Evolutionary conservation across 202 grass and related monocot genomes (phyloP).

Genomic region (Thinopyrum obtusiflorum): DNA sequence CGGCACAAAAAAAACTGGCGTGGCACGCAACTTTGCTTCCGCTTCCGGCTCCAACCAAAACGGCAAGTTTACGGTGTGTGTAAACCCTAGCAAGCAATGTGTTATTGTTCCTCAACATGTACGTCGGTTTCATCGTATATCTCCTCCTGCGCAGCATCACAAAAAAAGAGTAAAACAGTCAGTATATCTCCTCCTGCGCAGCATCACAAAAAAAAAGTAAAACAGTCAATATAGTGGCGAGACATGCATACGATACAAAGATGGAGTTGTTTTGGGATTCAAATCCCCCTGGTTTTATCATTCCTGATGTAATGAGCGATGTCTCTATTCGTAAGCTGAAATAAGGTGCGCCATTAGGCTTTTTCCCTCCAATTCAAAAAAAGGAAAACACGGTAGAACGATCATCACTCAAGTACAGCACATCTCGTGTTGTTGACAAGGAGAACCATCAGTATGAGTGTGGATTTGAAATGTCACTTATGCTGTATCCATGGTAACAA

Average conservation of each 20-base stretch:
- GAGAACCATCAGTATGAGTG: neutral
- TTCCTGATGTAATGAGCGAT: no score
- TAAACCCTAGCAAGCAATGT: neutral
- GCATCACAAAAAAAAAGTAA: neutral
- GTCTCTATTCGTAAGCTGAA: no score
- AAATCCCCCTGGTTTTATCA: no score
- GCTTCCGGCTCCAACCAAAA: slow-evolving; percentile 6
- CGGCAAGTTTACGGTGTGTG: neutral
- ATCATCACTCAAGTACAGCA: neutral
- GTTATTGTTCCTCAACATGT: slow-evolving; percentile 55
- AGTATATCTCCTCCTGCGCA: slow-evolving; percentile 69
- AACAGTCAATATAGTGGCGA: neutral
- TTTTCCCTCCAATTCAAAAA: no score
- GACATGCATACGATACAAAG: no score
- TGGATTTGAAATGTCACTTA: neutral
- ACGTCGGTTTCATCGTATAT: slow-evolving; percentile 93
- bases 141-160: slow-evolving; percentile 61
- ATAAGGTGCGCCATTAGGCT: no score
- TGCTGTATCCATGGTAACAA: neutral
- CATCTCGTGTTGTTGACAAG: neutral
- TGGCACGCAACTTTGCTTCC: neutral
- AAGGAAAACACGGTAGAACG: no score
- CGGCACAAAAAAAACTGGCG: neutral
- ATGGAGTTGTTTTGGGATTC: no score
- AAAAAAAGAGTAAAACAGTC: neutral